A percentile compares a stretch with the other conserved stretches of the same genome.
Conservation (phyloP, 768 basidiomycete species). For the Podaxis rugospora region DNA sequence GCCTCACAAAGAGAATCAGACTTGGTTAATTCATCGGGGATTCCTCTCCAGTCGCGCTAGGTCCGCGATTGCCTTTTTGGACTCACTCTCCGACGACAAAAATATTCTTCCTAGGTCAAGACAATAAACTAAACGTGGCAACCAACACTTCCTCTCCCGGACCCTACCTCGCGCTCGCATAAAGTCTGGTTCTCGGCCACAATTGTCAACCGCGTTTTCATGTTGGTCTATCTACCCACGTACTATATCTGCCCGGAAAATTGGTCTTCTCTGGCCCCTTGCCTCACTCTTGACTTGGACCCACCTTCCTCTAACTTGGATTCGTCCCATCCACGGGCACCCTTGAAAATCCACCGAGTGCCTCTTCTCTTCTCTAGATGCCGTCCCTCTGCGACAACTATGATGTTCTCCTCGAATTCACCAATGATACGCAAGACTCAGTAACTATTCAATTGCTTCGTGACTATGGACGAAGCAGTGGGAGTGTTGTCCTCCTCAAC, state of each 20-base stretch:
- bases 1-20: conserved; percentile 11
- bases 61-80: conserved; percentile 7
- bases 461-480: conserved; percentile 56
- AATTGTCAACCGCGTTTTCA: conserved; percentile 11
- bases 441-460: conserved; percentile 61
- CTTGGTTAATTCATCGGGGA: background rate
- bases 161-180: background rate
- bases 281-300: conserved; percentile 9
- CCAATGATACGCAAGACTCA: conserved; percentile 63
- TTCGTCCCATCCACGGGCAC: conserved; percentile 14
- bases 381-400: conserved; percentile 55
- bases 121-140: conserved; percentile 27
- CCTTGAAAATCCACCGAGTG: conserved; percentile 8
- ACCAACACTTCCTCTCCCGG: background rate
- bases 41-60: background rate
- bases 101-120: conserved; percentile 25
- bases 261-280: background rate
- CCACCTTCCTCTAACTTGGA: conserved; percentile 12
- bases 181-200: background rate
- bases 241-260: conserved; percentile 4
- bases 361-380: conserved; percentile 31
- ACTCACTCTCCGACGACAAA: conserved; percentile 6
- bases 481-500: conserved; percentile 51
- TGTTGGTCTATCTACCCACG: background rate
- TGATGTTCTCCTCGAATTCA: conserved; percentile 65